These are phyloP conservation scores for Przewalskia tangutica DNA, from an alignment of 257 asterid species.

Conservation along the genomic window DNA sequence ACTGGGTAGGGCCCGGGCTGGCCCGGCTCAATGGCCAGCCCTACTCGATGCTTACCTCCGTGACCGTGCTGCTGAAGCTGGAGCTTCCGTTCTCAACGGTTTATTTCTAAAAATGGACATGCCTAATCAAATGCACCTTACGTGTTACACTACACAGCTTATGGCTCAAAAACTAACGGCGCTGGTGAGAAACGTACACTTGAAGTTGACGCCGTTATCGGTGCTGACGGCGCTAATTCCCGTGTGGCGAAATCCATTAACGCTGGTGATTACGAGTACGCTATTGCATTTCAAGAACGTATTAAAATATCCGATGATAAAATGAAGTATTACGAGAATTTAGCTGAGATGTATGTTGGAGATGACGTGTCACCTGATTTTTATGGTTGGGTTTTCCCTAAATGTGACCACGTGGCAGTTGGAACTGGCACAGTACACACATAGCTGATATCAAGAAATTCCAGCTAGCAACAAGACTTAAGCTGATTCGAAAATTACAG, in stretches of 20 bases:
- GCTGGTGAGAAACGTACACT: slow-evolving; percentile 59
- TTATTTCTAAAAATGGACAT: slow-evolving; percentile 73
- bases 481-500: slow-evolving; percentile 67
- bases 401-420: slow-evolving; percentile 94
- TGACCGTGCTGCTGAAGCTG: slow-evolving; percentile 63
- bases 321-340: slow-evolving; percentile 72
- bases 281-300: slow-evolving; percentile 90
- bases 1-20: no score
- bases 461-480: slow-evolving; percentile 62
- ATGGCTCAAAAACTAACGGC: slow-evolving; percentile 48
- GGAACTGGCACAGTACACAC: slow-evolving; percentile 97
- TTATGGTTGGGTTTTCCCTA: slow-evolving; percentile 93
- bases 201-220: slow-evolving; percentile 81
- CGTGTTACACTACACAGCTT: slow-evolving; percentile 58
- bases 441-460: slow-evolving; percentile 75
- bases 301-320: slow-evolving; percentile 70
- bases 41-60: slow-evolving; percentile 80
- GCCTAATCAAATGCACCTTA: slow-evolving; percentile 53
- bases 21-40: no score
- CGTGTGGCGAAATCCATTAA: slow-evolving; percentile 71
- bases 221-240: slow-evolving; percentile 97
- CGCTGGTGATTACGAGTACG: slow-evolving; percentile 94
- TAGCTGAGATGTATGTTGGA: slow-evolving; percentile 90
- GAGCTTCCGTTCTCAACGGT: slow-evolving; percentile 75
- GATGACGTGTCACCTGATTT: slow-evolving; percentile 91